Base-by-base conservation (phyloP, 331 rosid genomes). In the Rosa hybrid region DNA sequence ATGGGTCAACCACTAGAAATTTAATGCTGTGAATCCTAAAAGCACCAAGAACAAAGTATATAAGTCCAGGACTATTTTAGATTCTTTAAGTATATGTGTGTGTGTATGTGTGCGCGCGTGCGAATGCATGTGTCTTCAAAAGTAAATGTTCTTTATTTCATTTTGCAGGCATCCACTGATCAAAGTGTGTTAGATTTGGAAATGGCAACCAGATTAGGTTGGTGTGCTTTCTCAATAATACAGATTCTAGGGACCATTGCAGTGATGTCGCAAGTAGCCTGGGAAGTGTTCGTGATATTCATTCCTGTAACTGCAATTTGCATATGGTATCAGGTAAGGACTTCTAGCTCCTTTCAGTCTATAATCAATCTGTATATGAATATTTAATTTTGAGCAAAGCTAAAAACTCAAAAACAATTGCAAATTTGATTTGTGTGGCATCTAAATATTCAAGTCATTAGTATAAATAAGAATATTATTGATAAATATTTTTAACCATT, bases 231-330 rank as follows among this genome's bases (percentile, higher is more conserved):
- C 88, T 91, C 98, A 62, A 64, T 89, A 60, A 91, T 93, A 80
- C 96, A 91, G 84, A 86, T 96, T 78, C 77, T 93, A 1, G 97
- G 99, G 50, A 96, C 96, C 74, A 82, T 96, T 85, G 97, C 92
- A 46, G 98, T 96, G 71, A 96, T 96, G 99, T 96, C 94, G 34
- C 99, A 96, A 72, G 98, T 91, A 78, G 97, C 97, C 48, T 93
- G 99, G 99, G 90, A 96, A 91, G 97, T 96, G 39, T 96, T 96
- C 81, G 90, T 84, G 85, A 88, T 96, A 82, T 91, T 96, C 86
- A 84, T 96, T 82, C 99, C 98, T 42, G 93, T 90, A 49, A 89
- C 90, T 64, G 98, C 83, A 46, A 64, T 92, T 79, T 96, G 99
- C 92, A 78, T 93, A 68, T 96, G 98, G 97, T 96, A 90, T 88